Evolutionary conservation across 176 grass and related monocot genomes (phyloP).

Genomic region (Triticum dicoccoides): DNA sequence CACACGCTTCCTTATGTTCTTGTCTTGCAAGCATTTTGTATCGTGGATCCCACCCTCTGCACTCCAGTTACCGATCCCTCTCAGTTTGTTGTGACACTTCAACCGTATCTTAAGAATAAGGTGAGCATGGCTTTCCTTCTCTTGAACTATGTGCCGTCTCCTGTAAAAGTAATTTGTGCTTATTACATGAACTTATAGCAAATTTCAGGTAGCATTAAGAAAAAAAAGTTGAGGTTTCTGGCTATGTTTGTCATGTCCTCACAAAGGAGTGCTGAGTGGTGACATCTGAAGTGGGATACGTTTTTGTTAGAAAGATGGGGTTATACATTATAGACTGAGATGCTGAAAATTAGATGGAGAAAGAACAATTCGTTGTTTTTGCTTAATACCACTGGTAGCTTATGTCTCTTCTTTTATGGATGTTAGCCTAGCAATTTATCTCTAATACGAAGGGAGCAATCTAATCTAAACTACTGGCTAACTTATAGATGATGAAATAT

Average conservation of each 20-base stretch:
- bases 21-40: conserved; percentile 96
- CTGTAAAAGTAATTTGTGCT: conserved; percentile 18
- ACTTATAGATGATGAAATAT: neutral
- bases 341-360: neutral
- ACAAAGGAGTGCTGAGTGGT: neutral
- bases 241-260: neutral
- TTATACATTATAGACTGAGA: neutral
- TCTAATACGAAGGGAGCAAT: neutral
- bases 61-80: conserved; percentile 89
- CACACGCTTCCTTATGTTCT: conserved; percentile 86
- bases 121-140: conserved; percentile 39
- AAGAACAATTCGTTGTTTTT: neutral
- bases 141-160: conserved; percentile 22
- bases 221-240: neutral
- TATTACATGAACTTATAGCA: conserved; percentile 8
- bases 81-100: conserved; percentile 97
- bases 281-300: conserved; percentile 2
- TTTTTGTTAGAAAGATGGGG: neutral
- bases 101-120: conserved; percentile 98
- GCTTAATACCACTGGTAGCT: neutral
- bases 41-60: conserved; percentile 90
- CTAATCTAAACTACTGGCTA: neutral
- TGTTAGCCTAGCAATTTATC: neutral
- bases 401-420: neutral
- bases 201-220: neutral